Conservation (phyloP, 768 basidiomycete species). For the Trametes sanguinea region DNA sequence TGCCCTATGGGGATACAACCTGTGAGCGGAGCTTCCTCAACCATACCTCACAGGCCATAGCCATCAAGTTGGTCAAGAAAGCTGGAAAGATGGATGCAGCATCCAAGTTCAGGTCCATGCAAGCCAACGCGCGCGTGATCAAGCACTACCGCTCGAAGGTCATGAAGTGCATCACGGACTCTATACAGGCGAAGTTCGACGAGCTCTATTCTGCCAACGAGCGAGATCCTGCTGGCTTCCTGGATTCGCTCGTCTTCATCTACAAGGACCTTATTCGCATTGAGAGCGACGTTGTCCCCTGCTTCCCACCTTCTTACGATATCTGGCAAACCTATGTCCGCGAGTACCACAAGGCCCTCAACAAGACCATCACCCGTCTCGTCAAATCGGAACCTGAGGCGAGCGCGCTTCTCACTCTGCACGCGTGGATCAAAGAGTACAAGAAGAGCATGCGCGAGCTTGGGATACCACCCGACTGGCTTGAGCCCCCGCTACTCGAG, state of each 20-base stretch:
- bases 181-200: slow-evolving; percentile 73
- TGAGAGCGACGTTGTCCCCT: slow-evolving; percentile 83
- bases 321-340: slow-evolving; percentile 82
- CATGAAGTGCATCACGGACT: slow-evolving; percentile 73
- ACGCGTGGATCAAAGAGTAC: slow-evolving; percentile 96
- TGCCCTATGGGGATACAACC: neutral
- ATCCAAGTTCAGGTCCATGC: slow-evolving; percentile 90
- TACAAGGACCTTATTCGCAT: slow-evolving; percentile 95
- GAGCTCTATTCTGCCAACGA: slow-evolving; percentile 62
- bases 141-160: slow-evolving; percentile 96
- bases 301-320: slow-evolving; percentile 92
- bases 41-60: slow-evolving; percentile 68
- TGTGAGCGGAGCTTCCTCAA: neutral
- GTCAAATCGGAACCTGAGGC: slow-evolving; percentile 81
- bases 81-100: slow-evolving; percentile 91
- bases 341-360: slow-evolving; percentile 87
- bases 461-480: slow-evolving; percentile 73
- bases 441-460: slow-evolving; percentile 94
- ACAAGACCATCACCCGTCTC: slow-evolving; percentile 69
- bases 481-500: slow-evolving; percentile 90
- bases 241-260: slow-evolving; percentile 83
- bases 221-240: slow-evolving; percentile 68
- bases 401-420: slow-evolving; percentile 80
- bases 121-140: slow-evolving; percentile 88
- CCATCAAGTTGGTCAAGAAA: slow-evolving; percentile 92